Conservation (phyloP, 2,329 filamentous ascomycete genomes). For the Malbranchea zuffiana region DNA sequence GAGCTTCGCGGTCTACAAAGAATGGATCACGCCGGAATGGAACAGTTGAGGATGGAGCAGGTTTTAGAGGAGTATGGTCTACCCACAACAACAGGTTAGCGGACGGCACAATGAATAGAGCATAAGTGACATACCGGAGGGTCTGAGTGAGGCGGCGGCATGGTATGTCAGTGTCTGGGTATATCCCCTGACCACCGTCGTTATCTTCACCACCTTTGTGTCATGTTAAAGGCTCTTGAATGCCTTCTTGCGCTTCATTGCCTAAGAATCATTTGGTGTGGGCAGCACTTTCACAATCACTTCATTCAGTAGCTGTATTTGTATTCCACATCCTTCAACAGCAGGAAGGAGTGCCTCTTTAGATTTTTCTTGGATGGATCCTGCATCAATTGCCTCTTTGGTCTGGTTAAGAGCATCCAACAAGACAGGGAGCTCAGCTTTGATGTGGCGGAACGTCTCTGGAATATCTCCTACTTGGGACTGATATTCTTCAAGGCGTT, state of each 20-base stretch:
- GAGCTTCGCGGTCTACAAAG: slow-evolving; percentile 4
- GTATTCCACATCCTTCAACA: neutral
- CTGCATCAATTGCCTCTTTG: neutral
- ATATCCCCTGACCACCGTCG: slow-evolving; percentile 1
- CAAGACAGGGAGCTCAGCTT: slow-evolving; percentile 5
- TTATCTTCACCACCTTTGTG: slow-evolving; percentile 1
- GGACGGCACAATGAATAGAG: too few species aligned
- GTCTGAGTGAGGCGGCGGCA: neutral
- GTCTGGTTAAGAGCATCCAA: slow-evolving; percentile 6
- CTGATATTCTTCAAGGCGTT: neutral
- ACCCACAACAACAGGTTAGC: too few species aligned
- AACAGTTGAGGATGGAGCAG: slow-evolving; percentile 18
- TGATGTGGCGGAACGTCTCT: neutral
- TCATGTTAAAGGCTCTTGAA: slow-evolving; percentile 3
- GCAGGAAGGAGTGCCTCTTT: slow-evolving; percentile 3
- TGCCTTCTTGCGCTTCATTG: neutral
- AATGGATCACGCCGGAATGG: slow-evolving; percentile 17
- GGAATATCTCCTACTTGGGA: neutral
- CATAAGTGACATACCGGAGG: slow-evolving; percentile 3
- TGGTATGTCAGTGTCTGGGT: slow-evolving; percentile 1
- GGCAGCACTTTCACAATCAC: slow-evolving; percentile 1
- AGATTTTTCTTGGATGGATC: neutral
- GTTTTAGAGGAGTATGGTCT: too few species aligned
- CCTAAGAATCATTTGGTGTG: neutral
- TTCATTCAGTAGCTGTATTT: slow-evolving; percentile 3